Conservation (phyloP, 768 basidiomycete species). For the Gautieria morchelliformis region DNA sequence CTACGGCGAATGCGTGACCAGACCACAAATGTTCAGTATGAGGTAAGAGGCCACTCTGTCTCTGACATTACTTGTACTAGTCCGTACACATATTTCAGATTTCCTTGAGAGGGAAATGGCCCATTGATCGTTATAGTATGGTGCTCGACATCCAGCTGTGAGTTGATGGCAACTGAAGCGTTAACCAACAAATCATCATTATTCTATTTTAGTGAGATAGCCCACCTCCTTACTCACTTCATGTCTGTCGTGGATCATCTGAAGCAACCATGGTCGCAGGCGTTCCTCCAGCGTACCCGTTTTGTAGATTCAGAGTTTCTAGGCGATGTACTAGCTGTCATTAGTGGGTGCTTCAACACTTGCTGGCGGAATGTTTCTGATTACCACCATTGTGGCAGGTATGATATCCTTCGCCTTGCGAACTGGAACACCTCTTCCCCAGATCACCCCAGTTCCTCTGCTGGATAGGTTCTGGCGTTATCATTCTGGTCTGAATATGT, state of each 20-base stretch:
- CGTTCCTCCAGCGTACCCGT: conserved; percentile 64
- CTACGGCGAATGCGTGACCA: conserved; percentile 50
- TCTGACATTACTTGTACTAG: neutral
- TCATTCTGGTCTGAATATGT: conserved; percentile 54
- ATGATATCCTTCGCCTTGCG: conserved; percentile 71
- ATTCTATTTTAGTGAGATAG: conserved; percentile 43
- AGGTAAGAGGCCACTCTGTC: conserved; percentile 30
- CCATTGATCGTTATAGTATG: conserved; percentile 63
- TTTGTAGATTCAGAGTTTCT: conserved; percentile 74
- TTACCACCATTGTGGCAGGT: conserved; percentile 26
- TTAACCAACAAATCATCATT: too few species aligned
- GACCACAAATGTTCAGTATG: conserved; percentile 53
- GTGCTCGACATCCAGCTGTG: conserved; percentile 63
- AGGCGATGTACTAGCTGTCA: conserved; percentile 75
- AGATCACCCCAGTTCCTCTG: conserved; percentile 74
- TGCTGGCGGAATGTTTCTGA: neutral
- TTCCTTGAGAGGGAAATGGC: conserved; percentile 72
- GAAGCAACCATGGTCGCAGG: conserved; percentile 68
- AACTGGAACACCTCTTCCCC: conserved; percentile 67
- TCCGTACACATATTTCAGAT: conserved; percentile 34
- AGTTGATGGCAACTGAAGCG: conserved; percentile 13
- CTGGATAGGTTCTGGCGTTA: conserved; percentile 36
- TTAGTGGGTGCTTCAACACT: conserved; percentile 40
- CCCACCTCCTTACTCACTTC: conserved; percentile 61
- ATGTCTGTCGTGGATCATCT: conserved; percentile 64